Percentiles rank a stretch among this genome's conserved stretches.
Evolutionary conservation across 2,329 filamentous ascomycete genomes (phyloP).

Genomic region (Alternaria solani): DNA sequence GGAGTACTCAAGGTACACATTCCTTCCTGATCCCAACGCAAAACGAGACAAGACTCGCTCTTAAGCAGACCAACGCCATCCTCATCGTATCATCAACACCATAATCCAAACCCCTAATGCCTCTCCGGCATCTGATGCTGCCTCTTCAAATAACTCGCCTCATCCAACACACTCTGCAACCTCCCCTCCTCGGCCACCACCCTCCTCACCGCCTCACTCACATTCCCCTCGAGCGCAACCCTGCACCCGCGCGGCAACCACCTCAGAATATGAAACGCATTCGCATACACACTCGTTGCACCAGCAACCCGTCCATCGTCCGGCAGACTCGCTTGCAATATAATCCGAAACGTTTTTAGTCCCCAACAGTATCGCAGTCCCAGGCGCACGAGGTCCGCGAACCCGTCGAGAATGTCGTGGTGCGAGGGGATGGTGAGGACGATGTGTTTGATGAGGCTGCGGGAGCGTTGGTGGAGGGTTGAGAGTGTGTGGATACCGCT

Average conservation of each 20-base stretch:
- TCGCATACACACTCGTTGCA: slow-evolving; percentile 56
- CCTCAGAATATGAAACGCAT: slow-evolving; percentile 57
- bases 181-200: slow-evolving; percentile 55
- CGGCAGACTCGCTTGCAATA: slow-evolving; percentile 46
- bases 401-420: slow-evolving; percentile 57
- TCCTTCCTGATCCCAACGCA: not conserved
- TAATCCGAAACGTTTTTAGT: slow-evolving; percentile 53
- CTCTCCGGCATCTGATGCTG: slow-evolving; percentile 52
- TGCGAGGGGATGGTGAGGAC: slow-evolving; percentile 56
- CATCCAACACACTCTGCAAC: slow-evolving; percentile 52
- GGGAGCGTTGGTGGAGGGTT: slow-evolving; percentile 53
- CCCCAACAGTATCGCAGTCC: slow-evolving; percentile 57
- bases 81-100: not conserved
- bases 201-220: slow-evolving; percentile 49
- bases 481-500: slow-evolving; percentile 51
- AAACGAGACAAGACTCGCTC: not conserved
- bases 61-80: not conserved
- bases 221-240: slow-evolving; percentile 52
- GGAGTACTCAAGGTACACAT: not conserved
- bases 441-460: slow-evolving; percentile 55
- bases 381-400: slow-evolving; percentile 56
- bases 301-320: slow-evolving; percentile 38
- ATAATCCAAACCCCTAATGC: slow-evolving; percentile 16
- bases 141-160: slow-evolving; percentile 47
- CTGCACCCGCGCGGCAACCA: slow-evolving; percentile 56